Conservation (phyloP, 805 yeast genomes). For the Brettanomyces sp. region DNA sequence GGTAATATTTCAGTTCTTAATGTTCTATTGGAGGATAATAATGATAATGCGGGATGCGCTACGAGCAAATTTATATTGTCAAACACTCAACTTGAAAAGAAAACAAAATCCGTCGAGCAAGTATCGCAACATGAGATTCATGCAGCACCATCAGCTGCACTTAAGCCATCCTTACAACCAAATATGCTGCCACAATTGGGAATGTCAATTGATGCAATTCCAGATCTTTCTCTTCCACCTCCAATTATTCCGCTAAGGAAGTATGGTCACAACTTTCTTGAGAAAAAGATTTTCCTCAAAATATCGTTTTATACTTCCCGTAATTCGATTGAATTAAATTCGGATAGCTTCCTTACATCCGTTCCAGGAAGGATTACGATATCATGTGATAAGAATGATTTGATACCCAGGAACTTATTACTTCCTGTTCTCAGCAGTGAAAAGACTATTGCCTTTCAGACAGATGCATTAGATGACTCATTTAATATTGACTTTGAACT, state of each 20-base stretch:
- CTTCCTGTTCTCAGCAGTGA: slow-evolving; percentile 67
- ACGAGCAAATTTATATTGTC: too few relatives aligned
- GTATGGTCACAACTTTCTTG: slow-evolving; percentile 93
- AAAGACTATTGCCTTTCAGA: slow-evolving; percentile 67
- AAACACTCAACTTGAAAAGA: not conserved
- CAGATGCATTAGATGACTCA: slow-evolving; percentile 56
- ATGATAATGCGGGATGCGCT: not conserved
- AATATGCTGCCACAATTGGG: not conserved
- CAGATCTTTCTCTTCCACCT: slow-evolving; percentile 88
- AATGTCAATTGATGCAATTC: slow-evolving; percentile 55
- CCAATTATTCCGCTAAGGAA: slow-evolving; percentile 90
- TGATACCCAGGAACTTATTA: slow-evolving; percentile 79
- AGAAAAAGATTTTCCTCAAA: slow-evolving; percentile 79
- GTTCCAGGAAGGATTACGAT: slow-evolving; percentile 79
- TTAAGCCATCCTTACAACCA: not conserved
- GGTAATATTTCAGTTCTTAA: slow-evolving; percentile 82
- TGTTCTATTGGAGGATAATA: slow-evolving; percentile 37
- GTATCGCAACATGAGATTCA: not conserved
- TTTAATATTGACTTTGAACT: slow-evolving; percentile 81
- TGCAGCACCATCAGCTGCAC: not conserved
- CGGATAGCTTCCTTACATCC: slow-evolving; percentile 34
- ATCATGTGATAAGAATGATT: slow-evolving; percentile 64
- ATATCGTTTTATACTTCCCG: slow-evolving; percentile 49
- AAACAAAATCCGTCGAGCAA: not conserved
- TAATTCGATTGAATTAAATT: slow-evolving; percentile 34